Conservation (phyloP, 1,284 basidiomycete genomes). For the Microbotryomycetes sp. region DNA sequence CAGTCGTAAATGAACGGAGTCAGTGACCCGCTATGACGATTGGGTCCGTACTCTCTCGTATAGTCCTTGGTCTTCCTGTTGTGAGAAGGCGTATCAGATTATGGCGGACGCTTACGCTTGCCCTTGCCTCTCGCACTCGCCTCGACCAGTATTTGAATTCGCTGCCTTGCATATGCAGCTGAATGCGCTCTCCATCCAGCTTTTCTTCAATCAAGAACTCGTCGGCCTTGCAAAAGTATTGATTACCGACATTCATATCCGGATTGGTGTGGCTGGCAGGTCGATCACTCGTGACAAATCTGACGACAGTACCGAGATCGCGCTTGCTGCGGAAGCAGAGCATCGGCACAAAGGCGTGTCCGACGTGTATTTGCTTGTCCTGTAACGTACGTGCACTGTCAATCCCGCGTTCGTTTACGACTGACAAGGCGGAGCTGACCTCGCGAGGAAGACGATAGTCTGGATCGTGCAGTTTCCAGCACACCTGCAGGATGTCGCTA, state of each 20-base stretch:
- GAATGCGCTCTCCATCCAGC: conserved; percentile 88
- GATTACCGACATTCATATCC: conserved; percentile 50
- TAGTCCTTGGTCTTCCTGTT: conserved; percentile 85
- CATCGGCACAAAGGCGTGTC: conserved; percentile 82
- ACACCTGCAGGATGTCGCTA: conserved; percentile 85
- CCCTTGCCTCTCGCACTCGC: no score
- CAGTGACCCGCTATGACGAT: conserved; percentile 54
- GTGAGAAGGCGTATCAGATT: background rate
- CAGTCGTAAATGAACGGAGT: conserved; percentile 71
- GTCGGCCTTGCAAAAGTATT: conserved; percentile 37
- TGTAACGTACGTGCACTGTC: conserved; percentile 37
- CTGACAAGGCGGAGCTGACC: conserved; percentile 13
- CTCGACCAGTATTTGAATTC: conserved; percentile 86
- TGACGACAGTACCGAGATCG: conserved; percentile 70
- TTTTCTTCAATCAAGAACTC: conserved; percentile 89
- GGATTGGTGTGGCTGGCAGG: conserved; percentile 57
- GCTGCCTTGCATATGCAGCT: conserved; percentile 79
- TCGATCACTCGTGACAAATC: conserved; percentile 55
- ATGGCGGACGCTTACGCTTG: background rate
- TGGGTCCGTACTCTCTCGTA: conserved; percentile 77
- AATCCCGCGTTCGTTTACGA: background rate
- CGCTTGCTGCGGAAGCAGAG: conserved; percentile 67
- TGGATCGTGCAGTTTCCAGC: conserved; percentile 49
- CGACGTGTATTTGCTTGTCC: conserved; percentile 73
- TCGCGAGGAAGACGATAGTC: conserved; percentile 41